Percentiles rank a stretch among this genome's conserved stretches.
These are phyloP conservation scores for Coemansia sp. DNA, from an alignment of 192 early-diverging fungal genomes.

Conservation along the genomic window DNA sequence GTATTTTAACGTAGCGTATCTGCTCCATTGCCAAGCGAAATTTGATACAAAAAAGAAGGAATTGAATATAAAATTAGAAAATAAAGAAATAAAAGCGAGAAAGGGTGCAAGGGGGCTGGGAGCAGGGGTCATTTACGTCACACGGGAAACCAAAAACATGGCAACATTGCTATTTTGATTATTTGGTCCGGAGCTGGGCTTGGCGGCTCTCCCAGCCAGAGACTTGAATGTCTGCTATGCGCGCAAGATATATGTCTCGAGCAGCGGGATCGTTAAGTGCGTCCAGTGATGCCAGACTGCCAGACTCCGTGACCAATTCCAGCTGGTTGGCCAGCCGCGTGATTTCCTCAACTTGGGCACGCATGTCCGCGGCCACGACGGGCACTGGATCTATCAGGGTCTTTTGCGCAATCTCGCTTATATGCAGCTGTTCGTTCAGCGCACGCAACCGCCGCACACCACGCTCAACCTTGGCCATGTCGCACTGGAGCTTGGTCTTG, in stretches of 20 bases:
- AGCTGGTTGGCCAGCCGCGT: slow-evolving; percentile 36
- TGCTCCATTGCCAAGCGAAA: slow-evolving; percentile 42
- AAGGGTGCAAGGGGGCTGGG: not conserved
- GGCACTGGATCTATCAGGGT: slow-evolving; percentile 20
- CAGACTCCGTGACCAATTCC: slow-evolving; percentile 17
- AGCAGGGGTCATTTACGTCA: not conserved
- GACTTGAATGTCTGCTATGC: slow-evolving; percentile 44
- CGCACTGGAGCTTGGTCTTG: slow-evolving; percentile 28
- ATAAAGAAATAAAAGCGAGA: not conserved
- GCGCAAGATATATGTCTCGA: slow-evolving; percentile 49
- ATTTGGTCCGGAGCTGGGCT: slow-evolving; percentile 29
- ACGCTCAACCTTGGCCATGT: slow-evolving; percentile 35
- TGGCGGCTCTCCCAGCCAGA: slow-evolving; percentile 30
- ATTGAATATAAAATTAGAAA: slow-evolving; percentile 8
- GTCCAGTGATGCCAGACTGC: slow-evolving; percentile 19
- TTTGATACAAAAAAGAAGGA: not conserved
- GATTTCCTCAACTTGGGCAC: slow-evolving; percentile 27
- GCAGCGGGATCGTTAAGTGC: slow-evolving; percentile 44
- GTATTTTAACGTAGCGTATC: slow-evolving; percentile 56
- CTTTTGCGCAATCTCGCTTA: slow-evolving; percentile 27
- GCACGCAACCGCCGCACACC: slow-evolving; percentile 35
- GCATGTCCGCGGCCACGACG: slow-evolving; percentile 15
- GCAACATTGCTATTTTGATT: not conserved
- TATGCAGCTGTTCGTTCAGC: slow-evolving; percentile 44
- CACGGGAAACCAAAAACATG: not conserved